A percentile compares a stretch with the other conserved stretches of the same genome.
Evolutionary conservation across 2,329 filamentous ascomycete genomes (phyloP).

Genomic region (Botryotinia globosa): DNA sequence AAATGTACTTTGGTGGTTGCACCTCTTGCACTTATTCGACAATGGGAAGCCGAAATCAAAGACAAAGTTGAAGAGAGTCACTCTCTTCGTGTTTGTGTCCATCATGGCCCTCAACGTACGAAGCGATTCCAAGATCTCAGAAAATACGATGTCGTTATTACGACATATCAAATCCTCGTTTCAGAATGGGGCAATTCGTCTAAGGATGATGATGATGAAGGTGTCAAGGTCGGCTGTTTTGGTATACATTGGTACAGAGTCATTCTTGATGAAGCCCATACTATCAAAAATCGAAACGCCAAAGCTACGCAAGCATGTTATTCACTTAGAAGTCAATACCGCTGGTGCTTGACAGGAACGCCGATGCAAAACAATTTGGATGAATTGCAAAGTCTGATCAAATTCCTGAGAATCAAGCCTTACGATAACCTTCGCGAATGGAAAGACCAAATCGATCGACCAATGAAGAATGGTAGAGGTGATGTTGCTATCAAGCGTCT

Average conservation of each 20-base stretch:
- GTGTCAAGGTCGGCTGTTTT: constrained; percentile 77
- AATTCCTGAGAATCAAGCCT: constrained; percentile 86
- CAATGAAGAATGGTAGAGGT: constrained; percentile 86
- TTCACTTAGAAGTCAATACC: constrained; percentile 77
- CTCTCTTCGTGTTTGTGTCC: constrained; percentile 76
- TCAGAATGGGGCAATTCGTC: constrained; percentile 79
- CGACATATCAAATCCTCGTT: constrained; percentile 92
- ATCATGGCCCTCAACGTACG: constrained; percentile 83
- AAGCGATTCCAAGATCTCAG: constrained; percentile 75
- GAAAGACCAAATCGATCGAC: constrained; percentile 86
- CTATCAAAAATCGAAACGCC: constrained; percentile 96
- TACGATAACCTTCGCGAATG: constrained; percentile 83
- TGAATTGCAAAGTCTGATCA: constrained; percentile 89
- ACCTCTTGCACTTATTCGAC: constrained; percentile 88
- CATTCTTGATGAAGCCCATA: constrained; percentile 94
- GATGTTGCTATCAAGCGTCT: constrained; percentile 84
- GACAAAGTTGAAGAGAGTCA: constrained; percentile 72
- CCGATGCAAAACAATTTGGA: constrained; percentile 99
- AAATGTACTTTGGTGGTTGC: constrained; percentile 89
- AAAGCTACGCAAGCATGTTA: constrained; percentile 93
- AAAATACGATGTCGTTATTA: constrained; percentile 91
- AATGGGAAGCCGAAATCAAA: constrained; percentile 93
- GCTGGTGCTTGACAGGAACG: constrained; percentile 95
- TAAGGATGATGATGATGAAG: constrained; percentile 54
- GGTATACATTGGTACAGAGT: constrained; percentile 92